Evolutionary conservation across 371 early-diverging fungal genomes (phyloP), one percentile per base, ranked within the genome.

Genomic region (Rhizopus delemar): DNA sequence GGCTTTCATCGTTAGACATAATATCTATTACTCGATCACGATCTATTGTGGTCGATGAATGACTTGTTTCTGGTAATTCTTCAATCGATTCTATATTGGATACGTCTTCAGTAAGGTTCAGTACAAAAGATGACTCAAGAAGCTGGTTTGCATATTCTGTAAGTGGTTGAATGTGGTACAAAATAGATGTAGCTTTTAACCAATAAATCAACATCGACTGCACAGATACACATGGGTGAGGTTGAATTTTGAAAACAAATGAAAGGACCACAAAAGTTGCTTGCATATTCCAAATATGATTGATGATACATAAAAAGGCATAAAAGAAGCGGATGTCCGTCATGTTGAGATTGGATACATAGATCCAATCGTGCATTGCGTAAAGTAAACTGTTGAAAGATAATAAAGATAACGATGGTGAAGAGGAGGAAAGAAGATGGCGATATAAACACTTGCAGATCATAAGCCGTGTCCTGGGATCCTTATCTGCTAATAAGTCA

Each of bases 191-290:
- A 62, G 56, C 66, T 6, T 35, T 53, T 39, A 88, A 69, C 62
- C 75, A 78, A 32, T 76, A 72, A 3, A 87, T 64, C 22, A 84
- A 68, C 8, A 79, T 66, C 2, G 81, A 81, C 11, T 80, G 78
- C 7, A 87, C 28, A 5, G 86, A 82, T 5, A 85, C 77, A 56
- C 82, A 82, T 8, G 77, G 78, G 7, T 73, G 51, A 16, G 8
- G 76, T 51, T 86, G 86, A n/a, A 88, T 55, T 32, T 79, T 80
- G 65, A 90, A 89, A 0, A 89, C 51, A 2, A 90, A 64, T 12
- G 89, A 88, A 0, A 87, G 61, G 0, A 82, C 72, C 7, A 80
- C 61, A 58, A 83, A 72, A 8, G 88, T 73, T 11, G 85, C 90
- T 48, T 85, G 86, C 12, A 75, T 68, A 39, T 78, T 77, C 62